These are phyloP conservation scores for Cladosporium sp. DNA, from an alignment of 2,329 filamentous ascomycete species.

Conservation along the genomic window DNA sequence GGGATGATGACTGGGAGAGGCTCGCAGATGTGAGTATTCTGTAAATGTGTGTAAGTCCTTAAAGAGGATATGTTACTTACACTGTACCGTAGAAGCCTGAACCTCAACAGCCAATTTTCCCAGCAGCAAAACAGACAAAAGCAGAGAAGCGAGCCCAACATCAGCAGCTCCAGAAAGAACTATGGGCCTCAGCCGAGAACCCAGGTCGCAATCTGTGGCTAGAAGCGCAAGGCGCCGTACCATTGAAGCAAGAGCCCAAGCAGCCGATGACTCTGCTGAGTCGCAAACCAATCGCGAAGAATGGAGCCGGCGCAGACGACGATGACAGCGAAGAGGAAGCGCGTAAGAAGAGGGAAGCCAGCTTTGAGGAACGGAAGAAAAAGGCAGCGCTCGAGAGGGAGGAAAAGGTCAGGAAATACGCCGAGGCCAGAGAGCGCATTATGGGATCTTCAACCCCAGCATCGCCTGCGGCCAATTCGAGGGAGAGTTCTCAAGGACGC, in stretches of 20 bases:
- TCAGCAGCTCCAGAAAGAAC: constrained; percentile 75
- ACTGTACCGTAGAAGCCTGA: constrained; percentile 18
- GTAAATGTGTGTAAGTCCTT: not conserved
- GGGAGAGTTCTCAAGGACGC: constrained; percentile 33
- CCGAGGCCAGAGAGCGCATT: constrained; percentile 83
- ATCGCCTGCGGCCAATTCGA: constrained; percentile 24
- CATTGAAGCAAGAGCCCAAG: constrained; percentile 71
- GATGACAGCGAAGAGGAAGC: constrained; percentile 67
- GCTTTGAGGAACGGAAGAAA: constrained; percentile 73
- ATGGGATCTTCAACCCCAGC: constrained; percentile 62
- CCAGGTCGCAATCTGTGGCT: constrained; percentile 75
- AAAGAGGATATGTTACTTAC: not conserved
- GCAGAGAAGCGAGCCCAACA: constrained; percentile 79
- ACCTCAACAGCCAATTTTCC: constrained; percentile 42
- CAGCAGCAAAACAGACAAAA: constrained; percentile 61
- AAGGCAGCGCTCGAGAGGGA: constrained; percentile 78
- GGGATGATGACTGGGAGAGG: constrained; percentile 89
- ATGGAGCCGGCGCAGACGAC: constrained; percentile 49
- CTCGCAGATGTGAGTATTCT: constrained; percentile 60
- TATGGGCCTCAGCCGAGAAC: constrained; percentile 89
- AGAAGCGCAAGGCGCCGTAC: constrained; percentile 61
- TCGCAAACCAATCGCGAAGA: constrained; percentile 70
- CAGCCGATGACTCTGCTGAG: constrained; percentile 81
- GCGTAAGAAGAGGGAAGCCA: constrained; percentile 62
- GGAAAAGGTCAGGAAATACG: constrained; percentile 87